Percentiles rank a stretch among this genome's conserved stretches.
phyloP scores from a whole-genome alignment of 805 yeast genomes.

The Torulaspora quercuum region DNA sequence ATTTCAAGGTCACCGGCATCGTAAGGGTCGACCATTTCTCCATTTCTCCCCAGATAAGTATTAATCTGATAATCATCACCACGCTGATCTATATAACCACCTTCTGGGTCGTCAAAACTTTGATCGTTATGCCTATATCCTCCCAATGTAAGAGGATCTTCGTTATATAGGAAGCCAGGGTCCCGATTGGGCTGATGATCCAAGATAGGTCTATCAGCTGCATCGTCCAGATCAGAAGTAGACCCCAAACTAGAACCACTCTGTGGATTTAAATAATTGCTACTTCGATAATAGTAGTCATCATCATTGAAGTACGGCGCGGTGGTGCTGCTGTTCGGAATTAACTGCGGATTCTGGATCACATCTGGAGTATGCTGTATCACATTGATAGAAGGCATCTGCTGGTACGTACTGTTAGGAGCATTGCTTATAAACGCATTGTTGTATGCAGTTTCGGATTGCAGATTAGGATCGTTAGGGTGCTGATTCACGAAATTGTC shows the following conservation, averaged over 20 bases:
- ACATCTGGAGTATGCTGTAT: conserved; percentile 29
- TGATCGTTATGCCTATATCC: conserved; percentile 15
- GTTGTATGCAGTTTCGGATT: conserved; percentile 23
- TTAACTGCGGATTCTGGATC: conserved; percentile 14
- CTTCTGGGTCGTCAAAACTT: conserved; percentile 26
- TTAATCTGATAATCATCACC: conserved; percentile 39
- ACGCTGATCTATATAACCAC: conserved; percentile 30
- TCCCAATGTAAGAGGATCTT: conserved; percentile 14
- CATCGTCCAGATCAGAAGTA: conserved; percentile 18
- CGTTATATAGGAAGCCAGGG: conserved; percentile 8
- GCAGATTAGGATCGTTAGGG: conserved; percentile 16
- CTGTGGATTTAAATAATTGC: conserved; percentile 10
- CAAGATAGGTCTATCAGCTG: conserved; percentile 26
- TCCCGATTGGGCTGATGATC: conserved; percentile 13
- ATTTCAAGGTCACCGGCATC: conserved; percentile 8
- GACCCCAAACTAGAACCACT: conserved; percentile 18
- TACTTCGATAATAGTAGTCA: conserved; percentile 24
- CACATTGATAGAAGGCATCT: conserved; percentile 30
- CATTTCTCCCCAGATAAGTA: conserved; percentile 34
- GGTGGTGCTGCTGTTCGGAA: conserved; percentile 1
- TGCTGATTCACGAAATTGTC: conserved; percentile 22
- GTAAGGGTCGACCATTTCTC: conserved; percentile 38
- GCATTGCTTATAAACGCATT: conserved; percentile 20
- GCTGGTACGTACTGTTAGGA: conserved; percentile 11
- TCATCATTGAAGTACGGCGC: conserved; percentile 26